A percentile compares a stretch with the other conserved stretches of the same genome.
These are phyloP conservation scores for Suillus tomentosus DNA, from an alignment of 768 basidiomycete species.

Conservation along the genomic window DNA sequence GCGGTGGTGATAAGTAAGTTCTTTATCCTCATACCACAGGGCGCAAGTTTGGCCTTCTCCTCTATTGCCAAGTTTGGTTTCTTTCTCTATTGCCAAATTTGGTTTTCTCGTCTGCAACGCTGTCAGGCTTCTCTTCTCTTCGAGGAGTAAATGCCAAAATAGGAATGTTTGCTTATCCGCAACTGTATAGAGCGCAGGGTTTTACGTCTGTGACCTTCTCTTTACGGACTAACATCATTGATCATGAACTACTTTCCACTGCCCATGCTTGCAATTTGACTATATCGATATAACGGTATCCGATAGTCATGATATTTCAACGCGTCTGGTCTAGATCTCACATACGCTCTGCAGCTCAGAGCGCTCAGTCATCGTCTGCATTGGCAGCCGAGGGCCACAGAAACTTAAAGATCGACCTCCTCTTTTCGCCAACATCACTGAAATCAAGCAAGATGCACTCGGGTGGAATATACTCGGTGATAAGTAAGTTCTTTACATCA, in stretches of 20 bases:
- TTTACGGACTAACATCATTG: neutral
- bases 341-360: neutral
- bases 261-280: neutral
- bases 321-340: neutral
- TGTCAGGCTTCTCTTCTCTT: neutral
- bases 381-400: neutral
- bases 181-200: neutral
- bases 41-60: neutral
- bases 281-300: neutral
- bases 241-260: neutral
- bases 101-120: neutral
- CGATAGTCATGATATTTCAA: neutral
- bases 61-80: neutral
- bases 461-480: constrained; percentile 17
- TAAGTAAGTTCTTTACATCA: constrained; percentile 6
- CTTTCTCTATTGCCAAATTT: neutral
- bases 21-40: neutral
- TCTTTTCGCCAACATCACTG: neutral
- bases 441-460: constrained; percentile 13
- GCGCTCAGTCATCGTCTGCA: neutral
- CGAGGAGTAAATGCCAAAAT: neutral
- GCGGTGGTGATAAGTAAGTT: neutral
- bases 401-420: neutral
- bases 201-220: neutral
- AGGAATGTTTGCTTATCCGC: neutral